A percentile compares a stretch with the other conserved stretches of the same genome.
These are phyloP conservation scores for Beauveria varroae DNA, from an alignment of 2,329 filamentous ascomycete genomes.

Conservation along the genomic window DNA sequence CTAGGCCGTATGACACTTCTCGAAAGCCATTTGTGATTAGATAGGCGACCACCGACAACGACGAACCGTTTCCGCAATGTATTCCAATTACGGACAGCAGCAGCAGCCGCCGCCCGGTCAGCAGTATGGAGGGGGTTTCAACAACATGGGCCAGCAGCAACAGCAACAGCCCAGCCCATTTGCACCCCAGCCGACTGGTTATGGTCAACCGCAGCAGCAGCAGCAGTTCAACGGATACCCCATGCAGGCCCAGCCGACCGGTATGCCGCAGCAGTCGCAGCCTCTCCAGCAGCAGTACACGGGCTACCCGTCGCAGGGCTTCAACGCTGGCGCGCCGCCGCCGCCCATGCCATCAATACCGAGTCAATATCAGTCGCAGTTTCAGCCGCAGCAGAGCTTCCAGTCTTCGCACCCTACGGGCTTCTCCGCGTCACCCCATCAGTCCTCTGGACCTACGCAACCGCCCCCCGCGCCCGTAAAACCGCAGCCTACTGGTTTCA, in stretches of 20 bases:
- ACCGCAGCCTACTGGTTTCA: slow-evolving; percentile 58
- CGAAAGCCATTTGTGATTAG: neutral
- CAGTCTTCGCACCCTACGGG: slow-evolving; percentile 36
- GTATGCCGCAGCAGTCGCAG: slow-evolving; percentile 39
- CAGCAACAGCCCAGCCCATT: slow-evolving; percentile 47
- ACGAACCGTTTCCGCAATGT: slow-evolving; percentile 51
- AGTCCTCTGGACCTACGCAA: slow-evolving; percentile 38
- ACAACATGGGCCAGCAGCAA: slow-evolving; percentile 31
- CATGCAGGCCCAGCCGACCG: slow-evolving; percentile 37
- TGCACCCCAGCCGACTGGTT: slow-evolving; percentile 53
- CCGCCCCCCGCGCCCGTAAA: slow-evolving; percentile 54
- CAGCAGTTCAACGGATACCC: slow-evolving; percentile 56
- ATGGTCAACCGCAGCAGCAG: slow-evolving; percentile 42
- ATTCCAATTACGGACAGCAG: slow-evolving; percentile 69
- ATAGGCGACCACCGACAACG: neutral
- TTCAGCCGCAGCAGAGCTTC: slow-evolving; percentile 39
- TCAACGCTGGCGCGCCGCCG: slow-evolving; percentile 35
- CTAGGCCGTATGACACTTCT: neutral
- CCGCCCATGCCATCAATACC: slow-evolving; percentile 55
- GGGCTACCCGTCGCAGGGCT: slow-evolving; percentile 19
- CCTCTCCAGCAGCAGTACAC: slow-evolving; percentile 41
- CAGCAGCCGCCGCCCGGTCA: slow-evolving; percentile 57
- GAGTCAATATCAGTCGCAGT: slow-evolving; percentile 52
- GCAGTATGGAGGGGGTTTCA: slow-evolving; percentile 45
- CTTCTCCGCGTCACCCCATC: slow-evolving; percentile 43